Evolutionary conservation across 106 monocot species (phyloP).

Genomic region (Dendrobium chrysotoxum): DNA sequence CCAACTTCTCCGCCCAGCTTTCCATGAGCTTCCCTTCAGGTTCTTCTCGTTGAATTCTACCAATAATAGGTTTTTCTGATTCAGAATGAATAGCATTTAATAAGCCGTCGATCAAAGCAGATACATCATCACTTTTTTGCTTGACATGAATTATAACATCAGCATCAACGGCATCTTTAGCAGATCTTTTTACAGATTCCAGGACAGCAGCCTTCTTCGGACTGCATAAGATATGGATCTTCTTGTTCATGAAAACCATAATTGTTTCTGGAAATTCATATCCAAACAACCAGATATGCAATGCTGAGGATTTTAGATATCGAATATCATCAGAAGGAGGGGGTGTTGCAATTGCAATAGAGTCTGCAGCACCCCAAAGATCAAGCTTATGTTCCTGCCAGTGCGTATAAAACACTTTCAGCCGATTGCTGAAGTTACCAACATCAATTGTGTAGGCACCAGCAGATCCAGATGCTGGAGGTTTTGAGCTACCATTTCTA

Average conservation of each 20-base stretch:
- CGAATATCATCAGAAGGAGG: constrained; percentile 87
- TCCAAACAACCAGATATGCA: constrained; percentile 87
- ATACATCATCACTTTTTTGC: constrained; percentile 66
- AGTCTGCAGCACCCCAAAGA: constrained; percentile 59
- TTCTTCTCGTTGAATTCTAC: constrained; percentile 68
- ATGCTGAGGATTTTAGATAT: constrained; percentile 85
- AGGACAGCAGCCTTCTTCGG: constrained; percentile 83
- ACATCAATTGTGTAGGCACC: constrained; percentile 58
- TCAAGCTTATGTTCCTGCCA: constrained; percentile 60
- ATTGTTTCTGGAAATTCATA: constrained; percentile 97
- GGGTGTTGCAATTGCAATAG: constrained; percentile 69
- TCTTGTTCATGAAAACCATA: constrained; percentile 84
- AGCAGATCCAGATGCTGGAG: constrained; percentile 9
- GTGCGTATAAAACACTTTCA: constrained; percentile 62
- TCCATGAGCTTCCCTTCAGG: constrained; percentile 92
- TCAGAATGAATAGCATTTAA: constrained; percentile 38
- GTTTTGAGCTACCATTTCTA: constrained; percentile 7
- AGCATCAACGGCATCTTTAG: constrained; percentile 60
- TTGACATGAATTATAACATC: constrained; percentile 81
- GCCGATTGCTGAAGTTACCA: constrained; percentile 59
- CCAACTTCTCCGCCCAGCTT: constrained; percentile 66
- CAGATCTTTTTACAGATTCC: constrained; percentile 54
- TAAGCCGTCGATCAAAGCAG: constrained; percentile 57
- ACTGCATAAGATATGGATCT: constrained; percentile 86
- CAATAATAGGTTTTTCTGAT: constrained; percentile 48